A percentile compares a stretch with the other conserved stretches of the same genome.
phyloP scores from a whole-genome alignment of 306 rosid species.

The Hippophae tibetana region DNA sequence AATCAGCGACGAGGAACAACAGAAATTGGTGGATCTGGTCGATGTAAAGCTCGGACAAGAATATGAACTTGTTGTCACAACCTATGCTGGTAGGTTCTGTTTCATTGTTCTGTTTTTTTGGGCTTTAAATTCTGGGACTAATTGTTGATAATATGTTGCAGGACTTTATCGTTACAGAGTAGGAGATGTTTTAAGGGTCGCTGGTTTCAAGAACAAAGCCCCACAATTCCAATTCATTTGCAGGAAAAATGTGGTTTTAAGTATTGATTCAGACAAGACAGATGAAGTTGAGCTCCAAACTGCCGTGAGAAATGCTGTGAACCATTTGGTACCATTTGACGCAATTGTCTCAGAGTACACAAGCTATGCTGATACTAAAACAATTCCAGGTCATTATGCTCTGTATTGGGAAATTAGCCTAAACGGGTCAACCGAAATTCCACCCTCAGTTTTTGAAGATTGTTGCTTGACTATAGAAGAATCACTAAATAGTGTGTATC shows the following conservation, averaged over 20 bases:
- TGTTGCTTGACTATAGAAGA: conserved; percentile 79
- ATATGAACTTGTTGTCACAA: conserved; percentile 85
- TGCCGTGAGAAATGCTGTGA: conserved; percentile 54
- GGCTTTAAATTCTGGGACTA: too few species aligned
- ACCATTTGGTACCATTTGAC: conserved; percentile 51
- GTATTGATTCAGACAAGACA: conserved; percentile 87
- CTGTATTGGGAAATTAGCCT: conserved; percentile 60
- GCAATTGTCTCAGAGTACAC: conserved; percentile 66
- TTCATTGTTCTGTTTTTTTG: not conserved
- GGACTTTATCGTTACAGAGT: conserved; percentile 84
- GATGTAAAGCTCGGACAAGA: conserved; percentile 81
- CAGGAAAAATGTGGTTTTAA: conserved; percentile 68
- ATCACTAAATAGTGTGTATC: conserved; percentile 72
- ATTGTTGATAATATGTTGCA: conserved; percentile 14
- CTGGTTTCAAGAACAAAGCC: conserved; percentile 87
- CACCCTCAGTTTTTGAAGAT: conserved; percentile 65
- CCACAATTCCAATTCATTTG: conserved; percentile 81
- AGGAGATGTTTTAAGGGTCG: conserved; percentile 65
- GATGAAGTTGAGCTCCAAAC: conserved; percentile 80
- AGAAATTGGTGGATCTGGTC: conserved; percentile 53
- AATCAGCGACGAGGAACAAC: conserved; percentile 36
- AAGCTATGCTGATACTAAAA: conserved; percentile 51
- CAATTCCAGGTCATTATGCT: conserved; percentile 86
- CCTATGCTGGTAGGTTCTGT: conserved; percentile 51
- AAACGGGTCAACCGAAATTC: conserved; percentile 47